Evolutionary conservation across 108 stramenopile genomes (phyloP), one percentile per base, ranked within the genome.

Genomic region (Chaetoceros muelleri): DNA sequence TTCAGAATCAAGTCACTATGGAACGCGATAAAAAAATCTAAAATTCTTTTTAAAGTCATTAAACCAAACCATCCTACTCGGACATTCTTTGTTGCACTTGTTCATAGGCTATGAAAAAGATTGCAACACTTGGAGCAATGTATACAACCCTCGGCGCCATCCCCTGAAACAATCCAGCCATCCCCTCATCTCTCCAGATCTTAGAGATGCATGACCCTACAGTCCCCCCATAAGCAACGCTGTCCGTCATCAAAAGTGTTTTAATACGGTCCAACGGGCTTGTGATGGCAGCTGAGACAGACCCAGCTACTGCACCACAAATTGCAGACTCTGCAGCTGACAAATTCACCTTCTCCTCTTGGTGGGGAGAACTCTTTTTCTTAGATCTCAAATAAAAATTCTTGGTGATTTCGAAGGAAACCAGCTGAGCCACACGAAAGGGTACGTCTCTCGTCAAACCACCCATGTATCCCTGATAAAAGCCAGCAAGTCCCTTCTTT

Each of bases 51-150:
- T n/a, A n/a, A n/a, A n/a, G n/a, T n/a, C n/a, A n/a, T n/a, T n/a
- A n/a, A n/a, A n/a, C n/a, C n/a, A 13, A 10, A 10, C 13, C 5
- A 40, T 13, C 13, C 13, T 40, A 40, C 5, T 40, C 34, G 13
- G 34, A 40, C 13, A 61, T 1, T 55, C 62, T 30, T 55, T 87
- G 85, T 44, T 82, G 81, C 8, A 71, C 70, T 51, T 75, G 60
- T 58, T 90, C 87, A 66, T 90, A 90, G 5, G 74, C 82, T 24
- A 81, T 74, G 55, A 90, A 90, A 65, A 90, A 90, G 52, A 85
- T 78, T 24, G 72, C 81, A 24, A 90, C 87, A 58, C 79, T 81
- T 1, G 87, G 87, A 28, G 82, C 87, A 66, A 90, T 83, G 58
- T 82, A 84, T 46, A 58, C 65, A 27, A 90, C 82, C 24, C 87